Base-by-base conservation (phyloP, 306 rosid species). In the Astragalus membranaceus region DNA sequence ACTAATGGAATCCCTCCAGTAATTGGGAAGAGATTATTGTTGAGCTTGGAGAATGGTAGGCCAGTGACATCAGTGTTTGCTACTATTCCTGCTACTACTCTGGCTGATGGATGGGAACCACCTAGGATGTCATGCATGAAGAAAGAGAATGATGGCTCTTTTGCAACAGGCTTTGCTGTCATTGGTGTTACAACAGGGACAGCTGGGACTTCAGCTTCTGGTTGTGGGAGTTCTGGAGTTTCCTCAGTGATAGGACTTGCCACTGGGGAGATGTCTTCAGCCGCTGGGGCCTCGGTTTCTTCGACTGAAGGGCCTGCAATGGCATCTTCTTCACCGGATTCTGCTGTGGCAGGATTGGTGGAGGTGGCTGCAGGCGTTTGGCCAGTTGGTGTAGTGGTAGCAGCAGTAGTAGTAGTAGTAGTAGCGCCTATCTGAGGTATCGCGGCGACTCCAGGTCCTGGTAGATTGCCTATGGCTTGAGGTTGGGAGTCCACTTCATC, bases 51-150 rank as follows among this genome's bases (percentile, higher is more conserved):
- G 78, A 91, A 91, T 2, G 97, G 85, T 5, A 75, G 70, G 75
- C 87, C 87, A 11, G 88, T 83, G 37, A 76, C 73, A 12, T 83
- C 86, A 10, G 85, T 83, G 78, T 66, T 82, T 10, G 96, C 89
- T 1, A 91, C 75, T 2, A 91, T 84, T 17, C 97, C 97, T 5
- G 97, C 92, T 23, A 87, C 93, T 17, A 88, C 89, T 63, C 93
- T 80, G 0, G 90, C 89, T 1, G 97, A 87, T 20, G 97, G 93
- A 9, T 80, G 85, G 13, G 88, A 76, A 2, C 96, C 96, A 0
- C 97, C 96, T 1, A 88, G 66, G 1, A 91, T 75, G 81, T 91
- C 96, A 66, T 88, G 97, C 96, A 91, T 82, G 89, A 76, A 91
- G 70, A 91, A 91, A 20, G 91, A 84, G 33, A 91, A 15, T 0